Conservation (phyloP, 2,329 filamentous ascomycete genomes). For the Verticillium nubilum region DNA sequence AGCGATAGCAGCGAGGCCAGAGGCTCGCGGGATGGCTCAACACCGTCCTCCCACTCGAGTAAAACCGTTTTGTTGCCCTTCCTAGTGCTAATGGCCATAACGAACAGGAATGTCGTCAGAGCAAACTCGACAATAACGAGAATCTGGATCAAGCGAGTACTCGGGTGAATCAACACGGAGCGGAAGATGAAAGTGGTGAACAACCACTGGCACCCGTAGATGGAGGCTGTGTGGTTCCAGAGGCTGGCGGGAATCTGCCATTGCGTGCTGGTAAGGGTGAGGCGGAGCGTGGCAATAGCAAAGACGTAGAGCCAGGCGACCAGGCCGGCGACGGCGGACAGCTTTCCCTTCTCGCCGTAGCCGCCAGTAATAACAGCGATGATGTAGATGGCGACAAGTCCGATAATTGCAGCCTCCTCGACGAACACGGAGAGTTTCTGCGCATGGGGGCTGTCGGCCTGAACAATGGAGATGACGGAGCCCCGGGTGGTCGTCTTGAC, state of each 20-base stretch:
- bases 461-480: conserved; percentile 56
- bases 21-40: conserved; percentile 83
- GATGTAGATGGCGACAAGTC: conserved; percentile 64
- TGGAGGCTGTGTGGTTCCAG: conserved; percentile 87
- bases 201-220: conserved; percentile 82
- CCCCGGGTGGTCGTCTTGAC: conserved; percentile 57
- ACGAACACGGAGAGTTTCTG: conserved; percentile 65
- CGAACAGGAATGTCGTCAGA: conserved; percentile 67
- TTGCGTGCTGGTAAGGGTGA: conserved; percentile 60
- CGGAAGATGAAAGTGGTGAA: conserved; percentile 74
- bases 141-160: conserved; percentile 54
- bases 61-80: conserved; percentile 89
- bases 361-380: conserved; percentile 55
- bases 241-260: conserved; percentile 62
- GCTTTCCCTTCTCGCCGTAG: conserved; percentile 51
- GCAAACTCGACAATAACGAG: conserved; percentile 70
- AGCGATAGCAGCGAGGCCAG: conserved; percentile 84
- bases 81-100: conserved; percentile 73
- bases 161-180: conserved; percentile 74
- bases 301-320: conserved; percentile 78
- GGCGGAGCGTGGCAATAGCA: conserved; percentile 64
- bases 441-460: conserved; percentile 69
- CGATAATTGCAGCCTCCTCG: conserved; percentile 71
- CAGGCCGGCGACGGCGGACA: conserved; percentile 62
- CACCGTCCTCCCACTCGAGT: conserved; percentile 81